phyloP scores from a whole-genome alignment of 2,329 filamentous ascomycete species.

The Plenodomus biglobosus region DNA sequence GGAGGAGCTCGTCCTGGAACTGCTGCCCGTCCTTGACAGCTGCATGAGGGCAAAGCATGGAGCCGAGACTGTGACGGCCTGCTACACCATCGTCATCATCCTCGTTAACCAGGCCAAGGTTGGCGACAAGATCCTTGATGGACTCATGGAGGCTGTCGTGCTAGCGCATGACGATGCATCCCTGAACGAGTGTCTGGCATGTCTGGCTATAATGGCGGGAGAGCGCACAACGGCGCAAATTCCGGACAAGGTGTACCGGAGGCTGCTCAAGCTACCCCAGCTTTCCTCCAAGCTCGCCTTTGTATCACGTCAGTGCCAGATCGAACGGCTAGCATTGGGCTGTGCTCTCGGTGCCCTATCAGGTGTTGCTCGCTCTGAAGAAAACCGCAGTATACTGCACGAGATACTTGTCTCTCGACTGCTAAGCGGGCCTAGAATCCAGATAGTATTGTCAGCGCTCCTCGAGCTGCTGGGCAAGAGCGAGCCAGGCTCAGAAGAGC shows the following conservation, averaged over 20 bases:
- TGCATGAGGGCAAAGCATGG: slow-evolving; percentile 74
- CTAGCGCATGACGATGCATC: slow-evolving; percentile 76
- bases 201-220: slow-evolving; percentile 78
- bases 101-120: slow-evolving; percentile 81
- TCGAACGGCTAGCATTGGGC: slow-evolving; percentile 72
- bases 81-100: slow-evolving; percentile 87
- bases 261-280: slow-evolving; percentile 64
- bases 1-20: slow-evolving; percentile 71
- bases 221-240: slow-evolving; percentile 71
- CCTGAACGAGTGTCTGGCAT: slow-evolving; percentile 71
- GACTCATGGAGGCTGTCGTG: slow-evolving; percentile 86
- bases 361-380: slow-evolving; percentile 17
- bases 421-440: slow-evolving; percentile 63
- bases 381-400: slow-evolving; percentile 54
- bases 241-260: slow-evolving; percentile 69
- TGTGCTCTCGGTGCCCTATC: slow-evolving; percentile 57
- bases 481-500: slow-evolving; percentile 29
- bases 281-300: slow-evolving; percentile 62
- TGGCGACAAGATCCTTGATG: slow-evolving; percentile 76
- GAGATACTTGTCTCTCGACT: slow-evolving; percentile 62
- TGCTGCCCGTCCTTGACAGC: slow-evolving; percentile 71
- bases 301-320: slow-evolving; percentile 65
- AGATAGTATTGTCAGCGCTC: slow-evolving; percentile 66
- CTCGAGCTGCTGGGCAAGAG: slow-evolving; percentile 53
- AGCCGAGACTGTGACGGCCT: slow-evolving; percentile 78